phyloP scores from a whole-genome alignment of 2,329 filamentous ascomycete species.

The Calonectria pauciramosa region DNA sequence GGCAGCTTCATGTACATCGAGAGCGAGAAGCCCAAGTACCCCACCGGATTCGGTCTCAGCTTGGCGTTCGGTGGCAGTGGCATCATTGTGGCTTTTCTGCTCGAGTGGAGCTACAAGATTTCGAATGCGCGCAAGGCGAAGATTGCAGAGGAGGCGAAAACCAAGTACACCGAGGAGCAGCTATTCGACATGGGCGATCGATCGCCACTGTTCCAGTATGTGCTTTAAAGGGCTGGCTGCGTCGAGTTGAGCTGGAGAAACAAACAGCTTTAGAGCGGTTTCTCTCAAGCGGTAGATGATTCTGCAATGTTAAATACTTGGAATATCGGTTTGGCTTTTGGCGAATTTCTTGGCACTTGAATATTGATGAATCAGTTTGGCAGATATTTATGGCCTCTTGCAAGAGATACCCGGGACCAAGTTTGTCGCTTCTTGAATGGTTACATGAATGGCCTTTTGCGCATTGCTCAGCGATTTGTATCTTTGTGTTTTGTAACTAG shows the following conservation, averaged over 20 bases:
- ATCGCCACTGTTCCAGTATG: slow-evolving; percentile 50
- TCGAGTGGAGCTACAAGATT: slow-evolving; percentile 50
- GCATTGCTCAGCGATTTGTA: not conserved
- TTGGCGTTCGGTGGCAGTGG: slow-evolving; percentile 49
- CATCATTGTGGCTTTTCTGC: slow-evolving; percentile 46
- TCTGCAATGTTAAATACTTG: not conserved
- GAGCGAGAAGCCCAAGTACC: slow-evolving; percentile 57
- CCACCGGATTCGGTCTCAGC: slow-evolving; percentile 53
- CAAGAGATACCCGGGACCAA: not conserved
- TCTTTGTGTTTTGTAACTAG: not conserved
- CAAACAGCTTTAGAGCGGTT: not conserved
- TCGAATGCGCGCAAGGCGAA: slow-evolving; percentile 46
- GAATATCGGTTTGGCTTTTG: not conserved
- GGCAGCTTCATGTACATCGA: slow-evolving; percentile 22
- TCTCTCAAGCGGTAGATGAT: not conserved
- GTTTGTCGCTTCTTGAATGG: not conserved
- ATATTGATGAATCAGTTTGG: not conserved
- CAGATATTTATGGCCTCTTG: not conserved
- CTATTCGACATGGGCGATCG: slow-evolving; percentile 50
- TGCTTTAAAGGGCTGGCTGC: slow-evolving; percentile 38
- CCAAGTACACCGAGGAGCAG: slow-evolving; percentile 48
- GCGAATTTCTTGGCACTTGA: not conserved
- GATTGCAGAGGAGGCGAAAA: slow-evolving; percentile 46
- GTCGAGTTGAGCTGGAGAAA: not conserved
- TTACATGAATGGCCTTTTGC: not conserved